These are phyloP conservation scores for Pholiota microspora DNA, from an alignment of 768 basidiomycete genomes.

Conservation along the genomic window DNA sequence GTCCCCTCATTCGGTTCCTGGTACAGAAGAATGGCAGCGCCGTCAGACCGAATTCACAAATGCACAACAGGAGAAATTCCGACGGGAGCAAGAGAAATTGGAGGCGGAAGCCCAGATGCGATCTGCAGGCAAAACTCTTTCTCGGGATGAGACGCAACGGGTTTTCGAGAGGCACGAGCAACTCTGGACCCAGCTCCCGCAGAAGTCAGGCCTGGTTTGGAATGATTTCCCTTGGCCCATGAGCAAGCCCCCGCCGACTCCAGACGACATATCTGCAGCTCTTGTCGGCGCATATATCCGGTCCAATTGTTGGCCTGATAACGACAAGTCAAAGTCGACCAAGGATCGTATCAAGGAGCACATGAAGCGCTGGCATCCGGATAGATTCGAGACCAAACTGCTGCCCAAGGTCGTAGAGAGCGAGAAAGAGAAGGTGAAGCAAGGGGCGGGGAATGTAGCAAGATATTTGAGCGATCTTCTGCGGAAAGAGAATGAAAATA, in stretches of 20 bases:
- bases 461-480: slow-evolving; percentile 71
- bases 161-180: slow-evolving; percentile 61
- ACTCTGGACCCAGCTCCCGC: slow-evolving; percentile 52
- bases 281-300: slow-evolving; percentile 63
- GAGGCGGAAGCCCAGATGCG: slow-evolving; percentile 55
- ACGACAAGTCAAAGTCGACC: slow-evolving; percentile 46
- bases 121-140: slow-evolving; percentile 48
- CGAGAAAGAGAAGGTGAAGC: slow-evolving; percentile 65
- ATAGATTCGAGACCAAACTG: slow-evolving; percentile 73
- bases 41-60: slow-evolving; percentile 63
- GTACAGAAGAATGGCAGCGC: slow-evolving; percentile 59
- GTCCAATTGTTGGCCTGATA: slow-evolving; percentile 51
- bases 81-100: slow-evolving; percentile 60
- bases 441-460: slow-evolving; percentile 72
- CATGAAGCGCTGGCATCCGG: slow-evolving; percentile 78
- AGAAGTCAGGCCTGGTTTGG: slow-evolving; percentile 52
- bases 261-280: slow-evolving; percentile 59
- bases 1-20: slow-evolving; percentile 21
- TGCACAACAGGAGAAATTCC: slow-evolving; percentile 68
- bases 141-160: slow-evolving; percentile 54
- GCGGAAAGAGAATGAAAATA: slow-evolving; percentile 41
- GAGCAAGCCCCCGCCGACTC: slow-evolving; percentile 49
- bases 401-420: slow-evolving; percentile 60
- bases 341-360: slow-evolving; percentile 79
- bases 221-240: slow-evolving; percentile 75